Evolutionary conservation across 2,329 filamentous ascomycete species (phyloP), one percentile per base, ranked within the genome.

Genomic region (Fusarium brevicatenulatum): DNA sequence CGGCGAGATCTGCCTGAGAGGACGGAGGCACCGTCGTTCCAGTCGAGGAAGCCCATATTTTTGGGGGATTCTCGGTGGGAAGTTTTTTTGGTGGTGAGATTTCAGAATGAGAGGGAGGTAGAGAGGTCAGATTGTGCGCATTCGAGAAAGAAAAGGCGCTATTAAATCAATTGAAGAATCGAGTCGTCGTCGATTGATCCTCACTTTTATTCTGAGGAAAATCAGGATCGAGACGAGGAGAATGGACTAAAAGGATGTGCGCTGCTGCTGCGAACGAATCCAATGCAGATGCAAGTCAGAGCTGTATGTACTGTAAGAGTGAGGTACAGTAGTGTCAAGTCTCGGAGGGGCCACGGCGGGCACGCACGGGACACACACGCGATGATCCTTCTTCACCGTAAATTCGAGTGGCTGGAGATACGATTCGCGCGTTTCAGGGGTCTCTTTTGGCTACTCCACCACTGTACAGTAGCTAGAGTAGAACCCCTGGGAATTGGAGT

Each of bases 41-140:
- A 73, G 68, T 82, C 79, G 70, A 82, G 75, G 76, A 83, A 82
- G 72, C 79, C 79, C 79, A 80, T 80, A 39, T 28, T 43, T 43
- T 53, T 34, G 12, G 21, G 28, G 61, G 18, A 60, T 54, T 55
- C 49, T 49, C 19, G 28, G 46, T 16, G 40, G 40, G 34, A 40
- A 18, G 28, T 34, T 12, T 42, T 44, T 36, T 37, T 32, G 53
- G 30, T 47, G 30, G 34, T 52, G 54, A 36, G 53, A 44, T 37
- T 52, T 44, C 15, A 36, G 28, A 10, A 23, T 37, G 10, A 37
- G 63, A 49, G 39, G 16, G 47, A n/a, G 25, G 9, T 9, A 11
- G 15, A 28, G 23, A 23, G 34, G 15, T 63, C 53, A 68, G 42
- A 43, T 28, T 69, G 66, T 65, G 66, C 44, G 52, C 58, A 69